Conservation (phyloP, 352 stramenopile species). For the Phytophthora sojae region DNA sequence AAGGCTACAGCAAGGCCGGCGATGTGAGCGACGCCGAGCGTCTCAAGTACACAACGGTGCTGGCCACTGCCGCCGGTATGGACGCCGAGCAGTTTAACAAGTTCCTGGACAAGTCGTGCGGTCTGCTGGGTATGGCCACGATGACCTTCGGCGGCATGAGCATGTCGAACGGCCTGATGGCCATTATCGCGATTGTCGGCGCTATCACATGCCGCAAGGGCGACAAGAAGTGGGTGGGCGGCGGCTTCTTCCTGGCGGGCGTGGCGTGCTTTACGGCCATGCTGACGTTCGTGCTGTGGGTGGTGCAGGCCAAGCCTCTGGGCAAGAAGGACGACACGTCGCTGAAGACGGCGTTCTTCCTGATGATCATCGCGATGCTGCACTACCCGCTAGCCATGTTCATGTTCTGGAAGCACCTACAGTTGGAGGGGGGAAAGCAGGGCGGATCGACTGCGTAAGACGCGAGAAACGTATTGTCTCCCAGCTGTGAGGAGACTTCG, state of each 20-base stretch:
- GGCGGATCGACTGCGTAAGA: slow-evolving; percentile 12
- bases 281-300: slow-evolving; percentile 49
- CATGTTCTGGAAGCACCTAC: slow-evolving; percentile 43
- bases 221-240: slow-evolving; percentile 32
- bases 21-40: slow-evolving; percentile 30
- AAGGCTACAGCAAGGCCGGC: slow-evolving; percentile 49
- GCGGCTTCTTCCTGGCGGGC: slow-evolving; percentile 26
- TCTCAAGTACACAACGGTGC: slow-evolving; percentile 43
- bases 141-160: slow-evolving; percentile 56
- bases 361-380: slow-evolving; percentile 66
- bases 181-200: slow-evolving; percentile 55
- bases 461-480: background rate
- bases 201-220: slow-evolving; percentile 55
- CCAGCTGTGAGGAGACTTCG: background rate
- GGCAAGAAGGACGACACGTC: slow-evolving; percentile 64
- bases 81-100: slow-evolving; percentile 52
- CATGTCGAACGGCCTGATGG: slow-evolving; percentile 48
- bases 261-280: slow-evolving; percentile 22
- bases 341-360: slow-evolving; percentile 62
- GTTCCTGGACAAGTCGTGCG: slow-evolving; percentile 70
- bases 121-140: slow-evolving; percentile 45
- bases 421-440: slow-evolving; percentile 15
- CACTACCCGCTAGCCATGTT: slow-evolving; percentile 54
- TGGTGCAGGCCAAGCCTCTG: slow-evolving; percentile 54
- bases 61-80: slow-evolving; percentile 54